phyloP scores from a whole-genome alignment of 1,284 basidiomycete genomes.

The Cryptococcus maquisensis region DNA sequence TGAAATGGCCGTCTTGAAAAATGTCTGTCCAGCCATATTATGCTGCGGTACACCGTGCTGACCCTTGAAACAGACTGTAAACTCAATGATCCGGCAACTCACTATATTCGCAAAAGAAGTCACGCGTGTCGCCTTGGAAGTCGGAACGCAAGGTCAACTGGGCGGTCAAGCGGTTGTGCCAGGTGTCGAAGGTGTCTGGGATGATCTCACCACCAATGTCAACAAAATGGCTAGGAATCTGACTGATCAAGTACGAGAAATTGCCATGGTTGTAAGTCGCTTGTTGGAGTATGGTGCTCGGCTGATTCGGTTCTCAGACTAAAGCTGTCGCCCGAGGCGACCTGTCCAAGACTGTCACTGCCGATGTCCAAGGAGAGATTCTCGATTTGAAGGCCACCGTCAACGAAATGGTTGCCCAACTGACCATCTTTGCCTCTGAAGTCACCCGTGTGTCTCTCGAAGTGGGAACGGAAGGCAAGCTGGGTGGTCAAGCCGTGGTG shows the following conservation, averaged over 20 bases:
- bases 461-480: slow-evolving; percentile 90
- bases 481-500: slow-evolving; percentile 88
- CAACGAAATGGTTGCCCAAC: slow-evolving; percentile 52
- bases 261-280: slow-evolving; percentile 71
- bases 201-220: slow-evolving; percentile 83
- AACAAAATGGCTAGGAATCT: slow-evolving; percentile 90
- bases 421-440: slow-evolving; percentile 56
- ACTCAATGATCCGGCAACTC: slow-evolving; percentile 80
- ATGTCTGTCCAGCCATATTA: slow-evolving; percentile 44
- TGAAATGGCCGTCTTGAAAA: slow-evolving; percentile 78
- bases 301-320: slow-evolving; percentile 53
- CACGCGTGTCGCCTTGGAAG: slow-evolving; percentile 86
- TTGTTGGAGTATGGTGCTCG: background rate
- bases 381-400: slow-evolving; percentile 73
- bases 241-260: slow-evolving; percentile 95
- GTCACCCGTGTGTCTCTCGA: slow-evolving; percentile 82
- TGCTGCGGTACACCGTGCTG: background rate
- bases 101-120: slow-evolving; percentile 92
- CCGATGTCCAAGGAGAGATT: slow-evolving; percentile 97
- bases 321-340: slow-evolving; percentile 95
- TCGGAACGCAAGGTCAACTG: slow-evolving; percentile 85
- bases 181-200: slow-evolving; percentile 92
- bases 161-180: slow-evolving; percentile 89
- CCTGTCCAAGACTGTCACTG: slow-evolving; percentile 80
- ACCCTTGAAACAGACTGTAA: slow-evolving; percentile 33